A percentile compares a stretch with the other conserved stretches of the same genome.
Evolutionary conservation across 176 grass and related monocot species (phyloP).

Genomic region (Canna indica): DNA sequence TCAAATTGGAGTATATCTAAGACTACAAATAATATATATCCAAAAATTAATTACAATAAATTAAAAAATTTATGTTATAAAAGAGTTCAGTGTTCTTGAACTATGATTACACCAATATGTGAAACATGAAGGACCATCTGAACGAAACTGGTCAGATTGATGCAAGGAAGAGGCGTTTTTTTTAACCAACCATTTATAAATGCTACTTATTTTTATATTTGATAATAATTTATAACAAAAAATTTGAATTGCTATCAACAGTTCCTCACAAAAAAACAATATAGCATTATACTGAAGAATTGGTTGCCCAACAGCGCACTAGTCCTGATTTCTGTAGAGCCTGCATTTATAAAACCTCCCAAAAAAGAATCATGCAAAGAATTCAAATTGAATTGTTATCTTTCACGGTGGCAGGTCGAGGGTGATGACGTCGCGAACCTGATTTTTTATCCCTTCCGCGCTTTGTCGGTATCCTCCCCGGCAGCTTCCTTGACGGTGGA

Average conservation of each 20-base stretch:
- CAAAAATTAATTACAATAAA: too few relatives aligned
- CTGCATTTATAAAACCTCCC: not conserved
- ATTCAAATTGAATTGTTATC: slow-evolving; percentile 46
- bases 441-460: slow-evolving; percentile 52
- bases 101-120: not conserved
- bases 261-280: slow-evolving; percentile 38
- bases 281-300: slow-evolving; percentile 20
- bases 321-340: not conserved
- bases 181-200: not conserved
- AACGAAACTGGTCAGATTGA: not conserved
- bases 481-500: slow-evolving; percentile 41
- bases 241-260: slow-evolving; percentile 46
- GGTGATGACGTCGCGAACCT: slow-evolving; percentile 37
- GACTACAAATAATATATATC: too few relatives aligned
- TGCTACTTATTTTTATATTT: slow-evolving; percentile 11
- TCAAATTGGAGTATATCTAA: too few relatives aligned
- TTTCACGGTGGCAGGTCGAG: slow-evolving; percentile 25
- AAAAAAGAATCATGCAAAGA: slow-evolving; percentile 5
- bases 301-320: slow-evolving; percentile 33
- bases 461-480: slow-evolving; percentile 21
- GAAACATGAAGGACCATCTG: not conserved
- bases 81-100: not conserved
- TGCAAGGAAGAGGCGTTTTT: not conserved
- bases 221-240: slow-evolving; percentile 32
- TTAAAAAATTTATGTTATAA: slow-evolving; percentile 8